Evolutionary conservation across 179 eudicot genomes (phyloP), one percentile per base, ranked within the genome.

Genomic region (Drosera spatulata): DNA sequence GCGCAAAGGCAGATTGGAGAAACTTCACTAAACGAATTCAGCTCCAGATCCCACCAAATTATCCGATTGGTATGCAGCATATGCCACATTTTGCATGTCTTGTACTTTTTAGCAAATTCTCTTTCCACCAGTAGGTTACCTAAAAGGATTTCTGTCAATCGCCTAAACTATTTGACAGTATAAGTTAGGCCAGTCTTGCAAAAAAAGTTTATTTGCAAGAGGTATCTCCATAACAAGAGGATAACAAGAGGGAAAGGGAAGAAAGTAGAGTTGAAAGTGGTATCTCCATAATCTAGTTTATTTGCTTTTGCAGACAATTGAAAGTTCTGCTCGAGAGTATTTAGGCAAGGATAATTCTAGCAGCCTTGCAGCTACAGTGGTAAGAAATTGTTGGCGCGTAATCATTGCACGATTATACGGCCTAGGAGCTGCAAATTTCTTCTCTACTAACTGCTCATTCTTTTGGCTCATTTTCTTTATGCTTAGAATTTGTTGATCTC

Each of bases 1-100:
- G 99, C 89, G 69, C 97, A 94, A 75, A 87, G 99, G 73, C 97
- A 90, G 75, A 85, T 75, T 56, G 96, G 91, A 45, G 97, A 94
- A 71, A 90, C 97, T 45, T 74, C 76, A 55, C 82, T 85, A 42
- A 90, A 90, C 66, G 97, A 90, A 73, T 73, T 80, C 55, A 94
- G 96, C 76, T 91, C 97, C 42, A 77, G 95, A 79, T 90, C 99
- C 68, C 99, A 94, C 72, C 99, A 94, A 77, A 87, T 94, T 58
- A 77, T 94, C 61, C 77, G 99, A 84, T 68, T 94, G 88, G 99
- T 94, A 81, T 41, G 73, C 22, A 22, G 33, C 33, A 22, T 22
- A 22, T 22, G 33, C 33, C 33, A 22, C 33, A 22, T 22, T 22
- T 22, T 22, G 33, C 33, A 22, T 22, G 33, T 22, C 33, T 22